Evolutionary conservation across 805 yeast species (phyloP), one percentile per base, ranked within the genome.

Genomic region (Saccharomycopsis amapae): DNA sequence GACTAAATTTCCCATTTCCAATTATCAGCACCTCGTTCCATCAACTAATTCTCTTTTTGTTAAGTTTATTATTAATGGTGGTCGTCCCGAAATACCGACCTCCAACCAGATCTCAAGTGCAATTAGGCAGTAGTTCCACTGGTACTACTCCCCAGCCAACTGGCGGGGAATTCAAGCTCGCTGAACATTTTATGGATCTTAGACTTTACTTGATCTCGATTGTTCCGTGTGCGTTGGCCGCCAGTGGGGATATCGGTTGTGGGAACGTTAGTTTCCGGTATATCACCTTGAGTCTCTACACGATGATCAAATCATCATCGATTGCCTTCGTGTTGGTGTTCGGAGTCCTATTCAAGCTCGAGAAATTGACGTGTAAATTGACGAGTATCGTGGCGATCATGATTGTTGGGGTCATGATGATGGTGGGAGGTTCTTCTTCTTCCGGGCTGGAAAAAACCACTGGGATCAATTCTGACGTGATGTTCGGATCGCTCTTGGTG

Each of bases 171-270:
- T 42, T 19, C 44, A 31, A 28, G 24, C 17, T 45, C n/a, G 26
- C 44, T 33, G 37, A 51, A 22, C 60, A 60, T 46, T 39, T 51
- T 20, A 61, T 63, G 55, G 59, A 66, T 17, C 56, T 60, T 57
- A 53, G 52, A 28, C 68, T 68, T 42, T 78, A 79, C 54, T 12
- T 75, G 5, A 63, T 65, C 20, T 79, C 73, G 43, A 78, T 87
- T 34, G 58, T 85, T 1, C 96, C 97, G 0, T 87, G 97, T 58
- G 82, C 96, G 0, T 37, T 85, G 12, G 93, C 96, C 0, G 77
- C 89, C 1, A 87, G 95, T 1, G 90, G 95, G 15, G 99, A 93
- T 63, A 88, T 93, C 53, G 97, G 98, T 1, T 71, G 88, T 52
- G 90, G 95, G 25, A 93, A 93, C 62, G 78, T 82, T 28, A 82